Base-by-base conservation (phyloP, 441 rosid species). In the Geranium incanum region DNA sequence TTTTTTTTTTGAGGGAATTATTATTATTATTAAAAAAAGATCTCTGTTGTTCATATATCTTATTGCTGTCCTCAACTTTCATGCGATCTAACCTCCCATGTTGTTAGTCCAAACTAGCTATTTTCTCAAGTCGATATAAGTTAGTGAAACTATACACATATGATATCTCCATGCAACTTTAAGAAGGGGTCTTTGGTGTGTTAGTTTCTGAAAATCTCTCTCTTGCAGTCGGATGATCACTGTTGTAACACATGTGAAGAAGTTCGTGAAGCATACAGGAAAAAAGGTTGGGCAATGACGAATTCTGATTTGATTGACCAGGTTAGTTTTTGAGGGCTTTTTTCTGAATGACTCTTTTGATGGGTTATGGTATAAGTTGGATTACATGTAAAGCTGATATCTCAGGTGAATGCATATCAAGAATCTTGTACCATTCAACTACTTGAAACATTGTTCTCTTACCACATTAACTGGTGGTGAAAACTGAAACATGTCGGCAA, bases 211-310 rank as follows among this genome's bases (percentile, higher is more conserved):
- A 33, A 59, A 19, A 3, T 19, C 75, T 72, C n/a, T 8, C 68
- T 55, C 21, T 48, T 79, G 71, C 78, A 90, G 97, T n/a, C 95
- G 7, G 98, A 89, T 82, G 97, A 90, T 68, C 78, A 92, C 60
- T 95, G 98, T 41, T 95, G 99, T 75, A 92, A 92, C 80, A 72
- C 86, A 59, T 95, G 99, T 71, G 99, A 95, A 80, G 99, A 92
- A 21, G 99, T 95, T 76, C 99, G 89, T 74, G 98, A 89, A 79
- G 97, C 98, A 74, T 95, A 95, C 79, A 78, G 90, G 73, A 92
- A 84, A 84, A 95, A 89, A 87, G 99, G 99, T 39, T 92, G 99
- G 99, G 93, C 88, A 0, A 38, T 95, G 66, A 77, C 99, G 33
- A 87, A 90, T 85, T 87, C 89, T 1, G 95, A 89, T 79, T 11